These are phyloP conservation scores for Fusarium sarcochroum DNA, from an alignment of 2,329 filamentous ascomycete genomes.

Conservation along the genomic window DNA sequence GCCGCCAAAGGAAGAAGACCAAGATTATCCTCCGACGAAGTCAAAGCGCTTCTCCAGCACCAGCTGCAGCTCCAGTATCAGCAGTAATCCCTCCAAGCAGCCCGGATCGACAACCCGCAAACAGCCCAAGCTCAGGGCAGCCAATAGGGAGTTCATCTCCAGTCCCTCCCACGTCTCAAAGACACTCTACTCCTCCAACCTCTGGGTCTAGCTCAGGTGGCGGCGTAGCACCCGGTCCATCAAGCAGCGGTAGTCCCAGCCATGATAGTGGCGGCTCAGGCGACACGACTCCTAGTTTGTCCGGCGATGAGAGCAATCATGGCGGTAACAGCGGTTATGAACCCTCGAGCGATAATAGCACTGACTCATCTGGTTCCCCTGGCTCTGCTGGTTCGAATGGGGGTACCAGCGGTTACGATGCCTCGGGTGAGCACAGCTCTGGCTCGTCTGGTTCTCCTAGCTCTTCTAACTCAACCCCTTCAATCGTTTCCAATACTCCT, in stretches of 20 bases:
- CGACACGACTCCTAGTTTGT: not conserved
- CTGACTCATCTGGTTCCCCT: not conserved
- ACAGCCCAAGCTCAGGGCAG: not conserved
- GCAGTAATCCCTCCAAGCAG: not conserved
- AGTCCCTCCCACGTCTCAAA: not conserved
- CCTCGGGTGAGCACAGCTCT: not conserved
- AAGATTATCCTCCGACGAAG: conserved; percentile 10
- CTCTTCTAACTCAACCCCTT: not conserved
- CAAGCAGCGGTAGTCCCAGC: not conserved
- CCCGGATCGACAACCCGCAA: not conserved
- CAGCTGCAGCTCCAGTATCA: not conserved
- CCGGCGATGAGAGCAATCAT: not conserved
- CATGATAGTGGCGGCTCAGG: not conserved
- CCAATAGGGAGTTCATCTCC: not conserved
- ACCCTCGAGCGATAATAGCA: not conserved
- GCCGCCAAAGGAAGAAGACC: not conserved
- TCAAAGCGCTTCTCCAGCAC: not conserved
- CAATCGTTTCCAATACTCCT: not conserved
- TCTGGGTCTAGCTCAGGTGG: not conserved
- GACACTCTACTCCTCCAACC: not conserved
- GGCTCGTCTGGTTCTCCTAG: not conserved
- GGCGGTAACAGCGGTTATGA: not conserved
- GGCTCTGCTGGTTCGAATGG: not conserved
- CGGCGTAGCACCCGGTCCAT: not conserved
- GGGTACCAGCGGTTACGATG: not conserved